A percentile compares a stretch with the other conserved stretches of the same genome.
Evolutionary conservation across 208 protist species (phyloP).

Genomic region (Crithidia bombi): DNA sequence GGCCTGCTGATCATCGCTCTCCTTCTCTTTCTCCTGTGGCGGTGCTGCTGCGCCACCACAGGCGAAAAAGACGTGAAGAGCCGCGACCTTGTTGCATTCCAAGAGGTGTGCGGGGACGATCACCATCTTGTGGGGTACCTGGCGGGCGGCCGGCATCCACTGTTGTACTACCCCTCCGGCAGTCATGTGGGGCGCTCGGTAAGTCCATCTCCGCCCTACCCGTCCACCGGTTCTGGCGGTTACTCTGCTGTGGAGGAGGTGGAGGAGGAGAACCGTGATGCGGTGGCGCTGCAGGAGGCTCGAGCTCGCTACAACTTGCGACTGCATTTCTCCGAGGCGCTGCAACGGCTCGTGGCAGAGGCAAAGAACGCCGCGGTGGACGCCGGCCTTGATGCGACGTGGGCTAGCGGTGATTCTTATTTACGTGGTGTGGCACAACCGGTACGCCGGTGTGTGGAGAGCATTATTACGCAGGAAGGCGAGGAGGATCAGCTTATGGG

Average conservation of each 20-base stretch:
- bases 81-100: slow-evolving; percentile 30
- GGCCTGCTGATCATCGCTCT: slow-evolving; percentile 44
- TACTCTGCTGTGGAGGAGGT: slow-evolving; percentile 31
- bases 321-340: slow-evolving; percentile 47
- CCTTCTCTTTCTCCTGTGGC: slow-evolving; percentile 41
- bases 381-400: slow-evolving; percentile 32
- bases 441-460: slow-evolving; percentile 16
- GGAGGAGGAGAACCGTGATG: slow-evolving; percentile 67
- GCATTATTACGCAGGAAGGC: slow-evolving; percentile 21
- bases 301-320: slow-evolving; percentile 69
- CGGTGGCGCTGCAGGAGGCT: slow-evolving; percentile 68
- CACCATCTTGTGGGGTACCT: slow-evolving; percentile 28
- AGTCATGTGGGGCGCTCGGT: neutral
- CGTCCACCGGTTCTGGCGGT: slow-evolving; percentile 6
- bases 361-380: slow-evolving; percentile 56
- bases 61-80: slow-evolving; percentile 16
- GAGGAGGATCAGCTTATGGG: neutral
- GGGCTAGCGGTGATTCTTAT: slow-evolving; percentile 11
- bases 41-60: slow-evolving; percentile 42
- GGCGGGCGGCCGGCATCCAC: slow-evolving; percentile 33
- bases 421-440: slow-evolving; percentile 16
- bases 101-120: slow-evolving; percentile 25
- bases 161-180: slow-evolving; percentile 40
- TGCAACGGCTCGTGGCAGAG: slow-evolving; percentile 40
- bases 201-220: slow-evolving; percentile 14